phyloP scores from a whole-genome alignment of 2,329 filamentous ascomycete genomes.

The Alternaria incomplexa region DNA sequence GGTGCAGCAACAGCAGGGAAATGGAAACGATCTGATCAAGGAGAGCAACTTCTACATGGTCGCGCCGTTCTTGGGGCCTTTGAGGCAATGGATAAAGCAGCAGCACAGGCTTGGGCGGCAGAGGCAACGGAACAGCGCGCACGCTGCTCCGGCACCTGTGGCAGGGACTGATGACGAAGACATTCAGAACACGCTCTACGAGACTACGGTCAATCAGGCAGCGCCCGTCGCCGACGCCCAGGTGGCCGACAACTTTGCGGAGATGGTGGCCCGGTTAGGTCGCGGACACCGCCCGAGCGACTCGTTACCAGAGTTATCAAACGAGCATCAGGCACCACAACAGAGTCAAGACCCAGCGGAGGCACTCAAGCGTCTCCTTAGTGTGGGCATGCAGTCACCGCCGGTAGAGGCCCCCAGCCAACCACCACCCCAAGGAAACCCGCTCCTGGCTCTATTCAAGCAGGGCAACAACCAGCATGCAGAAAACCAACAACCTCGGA shows the following conservation, averaged over 20 bases:
- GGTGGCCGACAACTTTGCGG: conserved; percentile 33
- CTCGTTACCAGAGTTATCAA: conserved; percentile 39
- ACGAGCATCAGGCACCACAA: conserved; percentile 23
- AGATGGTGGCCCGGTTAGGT: conserved; percentile 40
- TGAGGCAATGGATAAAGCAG: conserved; percentile 90
- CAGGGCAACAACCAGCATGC: conserved; percentile 30
- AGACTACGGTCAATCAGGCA: conserved; percentile 34
- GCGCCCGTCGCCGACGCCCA: conserved; percentile 10
- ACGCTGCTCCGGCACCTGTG: conserved; percentile 23
- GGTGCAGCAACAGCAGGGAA: conserved; percentile 62
- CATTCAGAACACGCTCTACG: conserved; percentile 32
- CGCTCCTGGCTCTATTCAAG: conserved; percentile 63
- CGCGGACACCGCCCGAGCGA: conserved; percentile 35
- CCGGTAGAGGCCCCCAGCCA: conserved; percentile 43
- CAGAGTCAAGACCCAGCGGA: conserved; percentile 53
- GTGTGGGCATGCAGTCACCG: conserved; percentile 49
- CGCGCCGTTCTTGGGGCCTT: conserved; percentile 81
- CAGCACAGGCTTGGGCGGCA: conserved; percentile 76
- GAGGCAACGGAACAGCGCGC: conserved; percentile 41
- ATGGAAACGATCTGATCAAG: conserved; percentile 63
- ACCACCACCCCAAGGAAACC: conserved; percentile 44
- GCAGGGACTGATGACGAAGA: conserved; percentile 42
- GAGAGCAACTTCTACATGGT: conserved; percentile 98
- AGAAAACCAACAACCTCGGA: conserved; percentile 38
- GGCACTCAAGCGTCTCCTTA: conserved; percentile 60